Evolutionary conservation across 192 early-diverging fungal genomes (phyloP).

Genomic region (Bifiguratus adelaidae): DNA sequence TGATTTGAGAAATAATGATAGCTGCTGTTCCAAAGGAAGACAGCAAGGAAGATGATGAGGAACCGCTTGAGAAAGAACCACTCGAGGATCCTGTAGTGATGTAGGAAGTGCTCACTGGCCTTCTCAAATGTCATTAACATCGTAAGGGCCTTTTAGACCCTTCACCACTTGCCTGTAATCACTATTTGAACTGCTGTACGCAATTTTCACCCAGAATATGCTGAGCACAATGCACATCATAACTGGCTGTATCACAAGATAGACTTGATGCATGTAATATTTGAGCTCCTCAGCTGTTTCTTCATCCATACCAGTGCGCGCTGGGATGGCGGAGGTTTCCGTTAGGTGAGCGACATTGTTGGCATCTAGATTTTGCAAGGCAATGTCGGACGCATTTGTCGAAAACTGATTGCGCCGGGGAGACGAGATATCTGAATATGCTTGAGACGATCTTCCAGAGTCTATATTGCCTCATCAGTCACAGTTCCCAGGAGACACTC

Average conservation of each 20-base stretch:
- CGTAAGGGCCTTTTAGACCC: neutral
- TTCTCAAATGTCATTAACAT: neutral
- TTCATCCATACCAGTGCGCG: constrained; percentile 23
- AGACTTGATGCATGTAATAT: constrained; percentile 76
- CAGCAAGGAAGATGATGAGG: constrained; percentile 1
- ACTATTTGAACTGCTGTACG: constrained; percentile 36
- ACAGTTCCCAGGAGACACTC: neutral
- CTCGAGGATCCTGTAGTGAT: neutral
- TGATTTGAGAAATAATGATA: constrained; percentile 67
- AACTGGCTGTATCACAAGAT: constrained; percentile 72
- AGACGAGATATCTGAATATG: neutral
- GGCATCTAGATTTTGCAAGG: constrained; percentile 15
- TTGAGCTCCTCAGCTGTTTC: constrained; percentile 54
- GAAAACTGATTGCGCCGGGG: constrained; percentile 9
- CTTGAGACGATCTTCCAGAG: neutral
- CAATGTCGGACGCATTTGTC: constrained; percentile 8
- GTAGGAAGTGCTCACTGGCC: neutral
- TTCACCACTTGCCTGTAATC: constrained; percentile 23
- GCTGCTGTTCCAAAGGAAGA: constrained; percentile 43
- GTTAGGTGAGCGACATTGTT: constrained; percentile 24
- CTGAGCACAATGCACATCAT: constrained; percentile 63
- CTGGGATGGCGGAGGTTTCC: constrained; percentile 9
- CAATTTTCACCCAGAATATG: constrained; percentile 81
- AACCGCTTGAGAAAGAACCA: neutral
- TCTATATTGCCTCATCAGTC: neutral